Conservation (phyloP, 306 rosid genomes). For the Rosa rugosa region DNA sequence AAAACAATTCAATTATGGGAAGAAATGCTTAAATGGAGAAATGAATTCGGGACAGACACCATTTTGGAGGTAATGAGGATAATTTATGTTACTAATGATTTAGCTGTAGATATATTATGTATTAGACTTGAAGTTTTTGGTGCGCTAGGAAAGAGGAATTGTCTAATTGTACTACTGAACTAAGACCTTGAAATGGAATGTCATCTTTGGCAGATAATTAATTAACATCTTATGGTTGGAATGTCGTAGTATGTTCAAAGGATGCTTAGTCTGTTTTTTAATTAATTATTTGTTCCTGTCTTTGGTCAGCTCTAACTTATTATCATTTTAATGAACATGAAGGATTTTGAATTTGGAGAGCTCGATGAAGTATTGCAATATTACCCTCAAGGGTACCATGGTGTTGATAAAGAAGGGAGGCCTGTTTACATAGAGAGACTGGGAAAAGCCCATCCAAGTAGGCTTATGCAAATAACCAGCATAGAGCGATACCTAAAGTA, state of each 20-base stretch:
- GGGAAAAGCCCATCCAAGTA: constrained; percentile 95
- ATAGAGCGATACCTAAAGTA: constrained; percentile 86
- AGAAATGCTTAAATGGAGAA: constrained; percentile 91
- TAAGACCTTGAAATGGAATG: not conserved
- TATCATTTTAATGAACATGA: constrained; percentile 23
- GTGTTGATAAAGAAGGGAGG: constrained; percentile 95
- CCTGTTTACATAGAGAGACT: constrained; percentile 95
- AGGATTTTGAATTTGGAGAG: constrained; percentile 93
- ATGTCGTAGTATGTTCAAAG: not conserved
- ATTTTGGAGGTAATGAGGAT: constrained; percentile 69
- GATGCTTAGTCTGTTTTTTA: not conserved
- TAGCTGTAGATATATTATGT: not conserved
- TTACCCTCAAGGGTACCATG: constrained; percentile 98
- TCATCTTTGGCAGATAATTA: not conserved
- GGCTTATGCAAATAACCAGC: constrained; percentile 73
- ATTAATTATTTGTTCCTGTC: not conserved
- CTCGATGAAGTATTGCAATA: constrained; percentile 89
- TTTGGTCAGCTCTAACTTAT: constrained; percentile 28
- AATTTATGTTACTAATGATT: constrained; percentile 8
- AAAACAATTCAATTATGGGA: constrained; percentile 87
- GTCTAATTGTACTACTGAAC: not conserved
- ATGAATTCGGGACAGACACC: constrained; percentile 75
- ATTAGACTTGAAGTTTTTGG: not conserved
- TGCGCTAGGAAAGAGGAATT: not conserved
- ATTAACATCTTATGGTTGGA: not conserved